Percentiles rank a stretch among this genome's conserved stretches.
phyloP scores from a whole-genome alignment of 495 filamentous ascomycete genomes.

The Daldinia bambusicola region DNA sequence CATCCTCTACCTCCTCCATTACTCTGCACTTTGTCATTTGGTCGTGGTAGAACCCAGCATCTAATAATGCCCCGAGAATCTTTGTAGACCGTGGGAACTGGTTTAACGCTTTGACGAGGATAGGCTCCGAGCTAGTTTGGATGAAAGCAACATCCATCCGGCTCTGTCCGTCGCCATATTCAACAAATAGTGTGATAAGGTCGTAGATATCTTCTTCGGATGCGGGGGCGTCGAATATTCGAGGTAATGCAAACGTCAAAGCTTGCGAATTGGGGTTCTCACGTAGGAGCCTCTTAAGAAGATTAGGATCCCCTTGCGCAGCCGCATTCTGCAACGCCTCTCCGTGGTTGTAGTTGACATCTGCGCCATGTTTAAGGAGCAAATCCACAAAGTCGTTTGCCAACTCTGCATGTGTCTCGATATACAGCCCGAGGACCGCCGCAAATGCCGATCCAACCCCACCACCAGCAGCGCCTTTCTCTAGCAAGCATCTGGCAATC shows the following conservation, averaged over 20 bases:
- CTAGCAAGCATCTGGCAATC: slow-evolving; percentile 53
- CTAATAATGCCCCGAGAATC: slow-evolving; percentile 54
- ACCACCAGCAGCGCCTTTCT: slow-evolving; percentile 56
- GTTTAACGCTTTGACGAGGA: slow-evolving; percentile 55
- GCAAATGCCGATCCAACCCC: slow-evolving; percentile 53
- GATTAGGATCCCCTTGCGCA: slow-evolving; percentile 49
- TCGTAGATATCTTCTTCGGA: slow-evolving; percentile 51
- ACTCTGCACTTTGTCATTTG: slow-evolving; percentile 50
- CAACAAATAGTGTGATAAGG: slow-evolving; percentile 55
- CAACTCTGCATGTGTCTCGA: slow-evolving; percentile 46
- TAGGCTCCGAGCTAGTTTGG: slow-evolving; percentile 48
- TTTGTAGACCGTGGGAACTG: slow-evolving; percentile 57
- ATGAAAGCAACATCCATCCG: slow-evolving; percentile 55
- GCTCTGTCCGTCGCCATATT: slow-evolving; percentile 54
- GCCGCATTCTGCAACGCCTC: slow-evolving; percentile 56
- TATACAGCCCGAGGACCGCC: slow-evolving; percentile 48
- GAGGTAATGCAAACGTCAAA: slow-evolving; percentile 56
- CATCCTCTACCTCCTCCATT: slow-evolving; percentile 52
- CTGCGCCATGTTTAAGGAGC: slow-evolving; percentile 50
- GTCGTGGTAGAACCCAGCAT: slow-evolving; percentile 61
- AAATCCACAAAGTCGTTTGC: slow-evolving; percentile 51
- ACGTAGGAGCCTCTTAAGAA: slow-evolving; percentile 52
- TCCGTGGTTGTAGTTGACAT: slow-evolving; percentile 56
- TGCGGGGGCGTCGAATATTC: slow-evolving; percentile 52
- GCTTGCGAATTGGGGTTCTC: slow-evolving; percentile 52